Evolutionary conservation across 768 basidiomycete genomes (phyloP), one percentile per base, ranked within the genome.

Genomic region (Panaeolus cyanescens): DNA sequence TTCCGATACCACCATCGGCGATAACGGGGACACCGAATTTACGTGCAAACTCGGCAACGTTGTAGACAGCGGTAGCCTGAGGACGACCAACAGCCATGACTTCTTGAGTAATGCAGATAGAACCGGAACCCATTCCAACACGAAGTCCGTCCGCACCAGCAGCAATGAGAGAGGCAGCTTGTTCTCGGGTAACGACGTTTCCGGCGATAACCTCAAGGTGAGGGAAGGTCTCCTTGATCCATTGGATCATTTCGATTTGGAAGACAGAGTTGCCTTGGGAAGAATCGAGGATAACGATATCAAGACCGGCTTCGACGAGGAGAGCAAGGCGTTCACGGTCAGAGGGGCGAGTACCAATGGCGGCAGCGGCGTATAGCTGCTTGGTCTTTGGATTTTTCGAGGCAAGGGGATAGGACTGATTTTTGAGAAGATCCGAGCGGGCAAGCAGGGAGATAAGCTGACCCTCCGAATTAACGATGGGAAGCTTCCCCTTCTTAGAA

Each of bases 61-160:
- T 88, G 71, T 91, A 92, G n/a, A 99, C 95, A n/a, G 96, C 96
- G 0, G 95, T 95, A 2, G 96, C 97, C 74, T 99, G 97, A 1
- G 96, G 97, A 15, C 97, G 87, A 13, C 97, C 97, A 56, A 99
- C 96, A 9, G 97, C 97, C 93, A 98, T 99, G 68, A 99, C 91
- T 72, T 99, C 97, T 76, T 99, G 97, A 5, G 97, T 99, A 77
- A 99, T 99, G 74, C 97, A 99, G 71, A 99, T 99, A 5, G 94
- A 96, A 8, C 97, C 97, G 7, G 91, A 93, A 34, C 97, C 97
- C 97, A 99, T 99, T 39, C 97, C 97, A 34, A 99, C 83, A 22
- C 95, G 90, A 10, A 99, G 83, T n/a, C 83, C 96, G 68, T 99
- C 97, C 3, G 96, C 97, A 40, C 97, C 97, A 2, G 95, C 96